Conservation (phyloP, 75 land plant species). For the Azolla pinnata region DNA sequence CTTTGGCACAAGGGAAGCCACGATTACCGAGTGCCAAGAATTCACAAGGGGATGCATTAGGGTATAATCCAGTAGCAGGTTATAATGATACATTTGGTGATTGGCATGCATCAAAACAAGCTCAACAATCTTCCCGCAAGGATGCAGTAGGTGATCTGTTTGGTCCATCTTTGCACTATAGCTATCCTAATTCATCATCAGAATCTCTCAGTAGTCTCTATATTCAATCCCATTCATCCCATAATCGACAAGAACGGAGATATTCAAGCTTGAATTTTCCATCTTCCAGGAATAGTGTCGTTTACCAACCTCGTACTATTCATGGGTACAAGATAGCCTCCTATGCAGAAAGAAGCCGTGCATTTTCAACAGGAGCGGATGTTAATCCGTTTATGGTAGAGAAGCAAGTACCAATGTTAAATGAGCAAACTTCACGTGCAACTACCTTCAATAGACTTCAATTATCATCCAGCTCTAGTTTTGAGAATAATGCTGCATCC, state of each 20-base stretch:
- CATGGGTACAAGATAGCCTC: conserved; percentile 77
- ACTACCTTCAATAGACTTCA: too few relatives aligned
- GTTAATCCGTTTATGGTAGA: conserved; percentile 7
- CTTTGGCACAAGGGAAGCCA: conserved; percentile 14
- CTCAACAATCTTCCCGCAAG: background rate
- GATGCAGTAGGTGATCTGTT: background rate
- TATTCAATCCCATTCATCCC: conserved; percentile 9
- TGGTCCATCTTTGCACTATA: too few relatives aligned
- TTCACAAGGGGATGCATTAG: conserved; percentile 1
- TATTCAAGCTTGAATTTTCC: conserved; percentile 68
- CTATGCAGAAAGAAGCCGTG: conserved; percentile 36
- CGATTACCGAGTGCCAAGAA: background rate
- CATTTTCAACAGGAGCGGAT: conserved; percentile 22
- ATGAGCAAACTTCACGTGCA: background rate
- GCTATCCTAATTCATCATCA: too few relatives aligned
- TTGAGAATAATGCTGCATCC: too few relatives aligned
- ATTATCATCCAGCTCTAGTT: too few relatives aligned
- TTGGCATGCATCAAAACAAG: background rate
- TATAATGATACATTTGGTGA: background rate
- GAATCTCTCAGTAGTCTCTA: background rate
- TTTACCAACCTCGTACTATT: conserved; percentile 79
- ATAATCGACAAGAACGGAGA: conserved; percentile 35
- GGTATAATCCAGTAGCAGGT: background rate
- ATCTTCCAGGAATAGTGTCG: conserved; percentile 28
- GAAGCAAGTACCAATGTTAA: background rate